These are phyloP conservation scores for Cystobasidiopsis lactophilus DNA, from an alignment of 768 basidiomycete species.

Conservation along the genomic window DNA sequence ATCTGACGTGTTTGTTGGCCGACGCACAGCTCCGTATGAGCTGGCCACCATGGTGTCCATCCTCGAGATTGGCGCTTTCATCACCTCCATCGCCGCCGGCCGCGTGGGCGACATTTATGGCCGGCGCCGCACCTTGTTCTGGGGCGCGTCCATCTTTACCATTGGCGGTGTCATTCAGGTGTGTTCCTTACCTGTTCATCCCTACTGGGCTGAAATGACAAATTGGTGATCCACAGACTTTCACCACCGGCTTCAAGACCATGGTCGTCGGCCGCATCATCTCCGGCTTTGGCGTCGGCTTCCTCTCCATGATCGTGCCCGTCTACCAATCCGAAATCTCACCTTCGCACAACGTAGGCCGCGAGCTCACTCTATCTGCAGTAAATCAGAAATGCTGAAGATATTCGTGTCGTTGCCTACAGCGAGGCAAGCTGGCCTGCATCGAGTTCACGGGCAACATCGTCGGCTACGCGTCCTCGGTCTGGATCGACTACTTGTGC, in stretches of 20 bases:
- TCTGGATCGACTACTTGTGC: constrained; percentile 80
- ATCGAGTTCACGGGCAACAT: constrained; percentile 92
- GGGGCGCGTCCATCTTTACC: constrained; percentile 63
- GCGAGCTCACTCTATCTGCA: not conserved
- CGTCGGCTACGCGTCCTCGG: constrained; percentile 52
- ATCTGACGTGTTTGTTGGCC: no score
- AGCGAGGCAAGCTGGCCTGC: constrained; percentile 78
- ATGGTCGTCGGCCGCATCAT: constrained; percentile 70
- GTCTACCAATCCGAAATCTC: constrained; percentile 93
- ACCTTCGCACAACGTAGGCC: constrained; percentile 58
- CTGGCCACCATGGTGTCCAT: constrained; percentile 94
- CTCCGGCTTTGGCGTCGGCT: constrained; percentile 72
- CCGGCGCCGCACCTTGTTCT: constrained; percentile 58
- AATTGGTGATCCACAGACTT: constrained; percentile 27
- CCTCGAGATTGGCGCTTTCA: constrained; percentile 57
- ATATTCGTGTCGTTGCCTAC: constrained; percentile 1
- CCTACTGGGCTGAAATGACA: not conserved
- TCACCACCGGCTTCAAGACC: constrained; percentile 48
- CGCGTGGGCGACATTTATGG: constrained; percentile 70
- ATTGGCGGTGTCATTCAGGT: constrained; percentile 60
- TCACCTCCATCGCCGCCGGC: constrained; percentile 73
- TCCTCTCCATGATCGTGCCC: constrained; percentile 78
- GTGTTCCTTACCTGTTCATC: not conserved
- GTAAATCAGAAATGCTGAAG: not conserved
- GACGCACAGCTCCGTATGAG: constrained; percentile 43